Evolutionary conservation across 2,329 filamentous ascomycete genomes (phyloP).

Genomic region (Ceratocystis eucalypticola): DNA sequence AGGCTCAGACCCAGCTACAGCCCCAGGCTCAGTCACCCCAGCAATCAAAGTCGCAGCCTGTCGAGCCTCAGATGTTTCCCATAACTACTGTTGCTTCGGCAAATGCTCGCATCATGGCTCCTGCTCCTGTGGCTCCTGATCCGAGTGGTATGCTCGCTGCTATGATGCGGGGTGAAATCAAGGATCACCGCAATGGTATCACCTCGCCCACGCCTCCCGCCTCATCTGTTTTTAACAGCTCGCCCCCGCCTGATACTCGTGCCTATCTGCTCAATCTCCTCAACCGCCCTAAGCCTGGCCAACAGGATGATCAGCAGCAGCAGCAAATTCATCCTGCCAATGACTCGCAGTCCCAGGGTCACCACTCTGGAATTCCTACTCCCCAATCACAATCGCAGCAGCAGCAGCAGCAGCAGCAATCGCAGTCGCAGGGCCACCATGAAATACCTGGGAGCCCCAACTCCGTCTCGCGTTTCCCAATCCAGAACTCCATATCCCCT

Average conservation of each 20-base stretch:
- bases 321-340: constrained; percentile 29
- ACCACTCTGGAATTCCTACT: constrained; percentile 24
- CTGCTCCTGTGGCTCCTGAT: constrained; percentile 42
- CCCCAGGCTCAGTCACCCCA: constrained; percentile 19
- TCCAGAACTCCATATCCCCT: constrained; percentile 20
- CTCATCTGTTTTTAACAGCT: constrained; percentile 33
- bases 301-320: constrained; percentile 35
- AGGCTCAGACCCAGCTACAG: constrained; percentile 21
- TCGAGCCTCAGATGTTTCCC: constrained; percentile 22
- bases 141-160: constrained; percentile 45
- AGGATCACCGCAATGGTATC: constrained; percentile 25
- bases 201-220: constrained; percentile 22
- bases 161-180: constrained; percentile 43
- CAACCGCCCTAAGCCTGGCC: constrained; percentile 59
- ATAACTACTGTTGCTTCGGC: constrained; percentile 26
- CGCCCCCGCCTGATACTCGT: constrained; percentile 57
- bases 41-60: constrained; percentile 23
- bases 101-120: constrained; percentile 37
- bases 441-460: constrained; percentile 20
- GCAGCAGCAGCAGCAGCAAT: constrained; percentile 1
- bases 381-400: constrained; percentile 29
- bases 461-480: constrained; percentile 14
- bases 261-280: constrained; percentile 76
- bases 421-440: constrained; percentile 23
- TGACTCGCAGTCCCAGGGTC: constrained; percentile 13